phyloP scores from a whole-genome alignment of 2,329 filamentous ascomycete genomes.

The Stachybotrys echinatus region DNA sequence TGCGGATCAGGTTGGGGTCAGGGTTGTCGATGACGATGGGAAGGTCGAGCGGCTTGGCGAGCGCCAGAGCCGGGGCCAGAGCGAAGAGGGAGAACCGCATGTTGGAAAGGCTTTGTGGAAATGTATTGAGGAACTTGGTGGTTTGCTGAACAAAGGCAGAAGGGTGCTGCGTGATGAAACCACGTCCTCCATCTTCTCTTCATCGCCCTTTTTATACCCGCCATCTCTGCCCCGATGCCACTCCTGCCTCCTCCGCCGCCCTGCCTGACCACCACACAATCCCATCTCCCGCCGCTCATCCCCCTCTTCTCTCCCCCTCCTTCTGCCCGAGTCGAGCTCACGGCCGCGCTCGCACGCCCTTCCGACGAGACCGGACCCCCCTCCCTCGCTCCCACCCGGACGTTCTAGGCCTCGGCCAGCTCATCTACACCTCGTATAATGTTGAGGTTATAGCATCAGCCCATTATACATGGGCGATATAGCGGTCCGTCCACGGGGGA shows the following conservation, averaged over 20 bases:
- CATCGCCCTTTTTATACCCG: neutral
- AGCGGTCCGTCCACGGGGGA: no score
- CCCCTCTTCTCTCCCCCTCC: no score
- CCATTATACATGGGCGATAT: no score
- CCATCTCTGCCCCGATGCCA: neutral
- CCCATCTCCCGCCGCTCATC: neutral
- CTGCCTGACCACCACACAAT: neutral
- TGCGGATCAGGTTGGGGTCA: neutral
- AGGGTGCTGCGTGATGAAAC: no score
- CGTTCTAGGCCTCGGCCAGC: no score
- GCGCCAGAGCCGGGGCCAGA: constrained; percentile 1
- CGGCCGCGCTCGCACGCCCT: no score
- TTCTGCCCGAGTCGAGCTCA: no score
- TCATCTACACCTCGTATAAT: no score
- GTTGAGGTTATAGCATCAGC: no score
- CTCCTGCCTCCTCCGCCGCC: neutral
- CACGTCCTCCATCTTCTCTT: neutral
- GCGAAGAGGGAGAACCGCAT: neutral
- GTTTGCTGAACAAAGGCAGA: neutral
- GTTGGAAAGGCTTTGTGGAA: neutral
- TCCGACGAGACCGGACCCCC: no score
- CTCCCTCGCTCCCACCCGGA: no score
- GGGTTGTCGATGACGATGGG: neutral
- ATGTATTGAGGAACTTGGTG: neutral
- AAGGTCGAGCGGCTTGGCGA: neutral